A percentile compares a stretch with the other conserved stretches of the same genome.
phyloP scores from a whole-genome alignment of 2,329 filamentous ascomycete genomes.

The Ophiosphaerella korrae region DNA sequence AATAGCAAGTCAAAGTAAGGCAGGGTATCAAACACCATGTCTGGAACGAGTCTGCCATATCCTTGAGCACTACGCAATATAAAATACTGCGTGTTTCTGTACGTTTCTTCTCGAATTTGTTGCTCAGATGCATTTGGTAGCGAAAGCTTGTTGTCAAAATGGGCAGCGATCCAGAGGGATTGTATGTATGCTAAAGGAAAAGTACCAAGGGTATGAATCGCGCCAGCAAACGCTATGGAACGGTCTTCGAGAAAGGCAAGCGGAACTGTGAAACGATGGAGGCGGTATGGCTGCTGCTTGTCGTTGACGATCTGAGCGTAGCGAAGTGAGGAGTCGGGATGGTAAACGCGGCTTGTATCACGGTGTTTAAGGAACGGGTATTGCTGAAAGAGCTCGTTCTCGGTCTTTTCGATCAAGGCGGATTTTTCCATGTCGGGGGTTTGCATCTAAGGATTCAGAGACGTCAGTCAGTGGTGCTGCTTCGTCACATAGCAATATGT shows the following conservation, averaged over 20 bases:
- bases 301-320: conserved; percentile 8
- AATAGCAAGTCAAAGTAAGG: conserved; percentile 38
- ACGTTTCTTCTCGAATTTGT: conserved; percentile 45
- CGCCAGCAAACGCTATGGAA: conserved; percentile 21
- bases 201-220: conserved; percentile 46
- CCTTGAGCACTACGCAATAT: conserved; percentile 73
- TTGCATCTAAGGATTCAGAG: neutral
- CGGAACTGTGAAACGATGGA: conserved; percentile 34
- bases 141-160: conserved; percentile 60
- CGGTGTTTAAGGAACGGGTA: conserved; percentile 24
- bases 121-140: conserved; percentile 15
- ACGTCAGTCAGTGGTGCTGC: neutral
- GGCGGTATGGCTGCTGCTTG: conserved; percentile 36
- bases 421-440: conserved; percentile 40
- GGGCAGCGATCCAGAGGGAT: conserved; percentile 62
- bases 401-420: conserved; percentile 38
- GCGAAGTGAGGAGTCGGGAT: conserved; percentile 25
- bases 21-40: conserved; percentile 37
- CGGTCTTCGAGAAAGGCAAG: neutral
- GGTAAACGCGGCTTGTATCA: conserved; percentile 20
- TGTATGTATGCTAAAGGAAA: conserved; percentile 48
- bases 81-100: conserved; percentile 70
- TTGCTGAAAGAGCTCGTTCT: conserved; percentile 13
- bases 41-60: conserved; percentile 67
- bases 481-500: too few species aligned